Base-by-base conservation (phyloP, 805 yeast species). In the Ogataea populi-albae region DNA sequence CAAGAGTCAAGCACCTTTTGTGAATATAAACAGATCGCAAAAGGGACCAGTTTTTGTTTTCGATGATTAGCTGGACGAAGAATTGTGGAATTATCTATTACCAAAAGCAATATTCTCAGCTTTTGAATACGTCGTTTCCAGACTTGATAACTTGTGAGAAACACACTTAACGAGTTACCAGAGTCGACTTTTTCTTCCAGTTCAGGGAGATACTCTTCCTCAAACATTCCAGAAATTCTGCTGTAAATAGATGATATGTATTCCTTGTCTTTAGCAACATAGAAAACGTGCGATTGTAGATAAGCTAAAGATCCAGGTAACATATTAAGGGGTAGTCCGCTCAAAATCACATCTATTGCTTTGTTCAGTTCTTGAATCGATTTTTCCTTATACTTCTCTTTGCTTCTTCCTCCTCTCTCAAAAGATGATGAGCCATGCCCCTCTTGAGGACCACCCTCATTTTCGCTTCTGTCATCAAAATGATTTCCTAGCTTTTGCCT, bases 1-100 rank as follows among this genome's bases (percentile, higher is more conserved):
- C 17, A 21, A 2, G 48, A 35, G 12, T 45, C 26, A 4, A 45
- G 29, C 2, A 36, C 20, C 15, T 21, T 14, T 16, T 27, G 30
- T 11, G 48, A 34, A 20, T 41, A 42, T 8, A 37, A 17, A 20
- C 24, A 32, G 10, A 26, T 23, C 12, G 35, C 45, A 25, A 35
- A 47, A 22, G 37, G 42, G 14, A 28, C 15, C 23, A 30, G 26
- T 12, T 31, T 31, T 26, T 17, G 27, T 20, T 34, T 30, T 20
- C 34, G 17, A 3, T 11, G 9, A 14, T 9, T 22, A 17, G 33
- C 12, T 3, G 34, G 29, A 19, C 41, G 23, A 18, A 45, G 21
- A 9, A 45, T 40, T 7, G 49, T 41, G 7, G 46, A 41, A 8
- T 41, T 37, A 27, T 50, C 55, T 7, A 44, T 29, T 15, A 37